Evolutionary conservation across 2,329 filamentous ascomycete species (phyloP), one percentile per base, ranked within the genome.

Genomic region (Epichloe sp.): DNA sequence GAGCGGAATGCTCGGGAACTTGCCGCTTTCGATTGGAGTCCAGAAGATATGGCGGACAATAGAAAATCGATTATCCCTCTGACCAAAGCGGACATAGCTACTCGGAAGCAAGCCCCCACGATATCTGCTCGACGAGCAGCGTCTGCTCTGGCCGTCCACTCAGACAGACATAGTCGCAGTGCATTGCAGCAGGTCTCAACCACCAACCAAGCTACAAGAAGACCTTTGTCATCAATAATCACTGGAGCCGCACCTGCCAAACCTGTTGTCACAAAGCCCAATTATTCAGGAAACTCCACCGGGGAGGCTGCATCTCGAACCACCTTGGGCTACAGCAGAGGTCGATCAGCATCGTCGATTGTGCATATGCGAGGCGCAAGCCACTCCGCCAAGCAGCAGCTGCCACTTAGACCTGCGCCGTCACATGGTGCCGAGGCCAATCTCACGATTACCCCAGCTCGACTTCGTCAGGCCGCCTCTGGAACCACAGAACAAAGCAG

Each of bases 291-390:
- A 45, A 78, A 80, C 56, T 75, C 75, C 8, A 73, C 77, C 11
- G 83, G 85, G 85, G 75, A 79, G 21, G 79, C 78, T 5, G 82
- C 81, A 5, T 95, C 89, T 2, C 80, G 83, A 55, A 90, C 81
- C 51, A 95, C 89, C 0, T 76, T 95, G 42, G 90, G 90, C 15
- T 95, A 95, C 63, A 86, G 79, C 51, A 88, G 85, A 64, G 89
- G 90, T 36, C 79, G 87, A 36, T 71, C 71, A 4, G 71, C 75
- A 4, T 75, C 72, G 1, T 72, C 73, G 0, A 65, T 75, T 42
- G 60, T 77, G 34, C 68, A 69, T 14, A 60, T 55, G 26, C 58
- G 58, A 10, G 55, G 52, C 44, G 34, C 48, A 47, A 52, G 45
- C 34, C 54, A 58, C 26, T 43, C 54, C n/a, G 35, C 23, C 14